Percentiles rank a stretch among this genome's conserved stretches.
Evolutionary conservation across 2,329 filamentous ascomycete genomes (phyloP).

Genomic region (Penicillium sumatraense): DNA sequence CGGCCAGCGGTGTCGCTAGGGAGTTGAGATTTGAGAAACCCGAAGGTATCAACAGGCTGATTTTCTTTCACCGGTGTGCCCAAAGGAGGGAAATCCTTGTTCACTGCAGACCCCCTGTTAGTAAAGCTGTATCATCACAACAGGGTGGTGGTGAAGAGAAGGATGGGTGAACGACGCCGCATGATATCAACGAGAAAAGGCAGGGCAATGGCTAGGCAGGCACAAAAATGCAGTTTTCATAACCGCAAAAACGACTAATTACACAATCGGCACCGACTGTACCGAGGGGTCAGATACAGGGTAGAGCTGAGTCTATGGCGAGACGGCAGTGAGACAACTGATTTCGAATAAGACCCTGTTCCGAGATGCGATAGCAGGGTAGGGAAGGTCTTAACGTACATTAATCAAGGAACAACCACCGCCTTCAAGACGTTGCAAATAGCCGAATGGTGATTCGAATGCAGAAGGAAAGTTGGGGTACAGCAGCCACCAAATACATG

Average conservation of each 20-base stretch:
- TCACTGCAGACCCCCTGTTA: conserved; percentile 42
- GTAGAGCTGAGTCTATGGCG: conserved; percentile 44
- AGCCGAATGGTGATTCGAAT: conserved; percentile 43
- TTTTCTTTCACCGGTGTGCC: conserved; percentile 43
- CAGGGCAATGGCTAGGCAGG: conserved; percentile 10
- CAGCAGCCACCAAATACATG: conserved; percentile 35
- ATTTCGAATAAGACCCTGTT: conserved; percentile 50
- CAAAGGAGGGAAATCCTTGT: conserved; percentile 54
- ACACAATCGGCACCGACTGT: conserved; percentile 36
- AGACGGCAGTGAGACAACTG: conserved; percentile 51
- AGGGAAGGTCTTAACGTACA: conserved; percentile 57
- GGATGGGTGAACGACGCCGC: conserved; percentile 20
- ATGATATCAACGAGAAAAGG: conserved; percentile 12
- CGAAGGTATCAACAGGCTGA: conserved; percentile 38
- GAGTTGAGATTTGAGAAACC: conserved; percentile 42
- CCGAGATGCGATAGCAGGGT: conserved; percentile 45
- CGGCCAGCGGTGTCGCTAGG: conserved; percentile 38
- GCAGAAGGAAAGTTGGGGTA: conserved; percentile 34
- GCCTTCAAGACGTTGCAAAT: conserved; percentile 39
- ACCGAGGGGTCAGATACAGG: conserved; percentile 32
- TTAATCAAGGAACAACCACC: conserved; percentile 43
- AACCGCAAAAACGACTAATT: conserved; percentile 36
- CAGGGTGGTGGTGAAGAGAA: conserved; percentile 14
- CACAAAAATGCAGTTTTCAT: conserved; percentile 30
- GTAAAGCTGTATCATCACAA: conserved; percentile 23